phyloP scores from a whole-genome alignment of 108 stramenopile genomes.

The Schizochytrium sp. region DNA sequence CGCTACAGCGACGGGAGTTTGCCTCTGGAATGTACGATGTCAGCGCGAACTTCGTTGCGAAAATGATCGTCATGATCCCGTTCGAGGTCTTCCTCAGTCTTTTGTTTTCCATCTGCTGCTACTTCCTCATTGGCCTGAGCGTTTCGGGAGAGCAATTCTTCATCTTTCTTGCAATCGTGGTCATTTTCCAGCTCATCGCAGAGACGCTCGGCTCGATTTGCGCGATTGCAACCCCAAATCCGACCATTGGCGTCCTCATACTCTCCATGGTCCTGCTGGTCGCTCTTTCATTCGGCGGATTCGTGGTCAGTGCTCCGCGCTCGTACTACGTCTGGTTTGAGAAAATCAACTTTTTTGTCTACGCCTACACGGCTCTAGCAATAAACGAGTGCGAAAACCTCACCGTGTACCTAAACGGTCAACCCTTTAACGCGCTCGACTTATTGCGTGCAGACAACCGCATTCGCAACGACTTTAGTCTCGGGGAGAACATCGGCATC shows the following conservation, averaged over 20 bases:
- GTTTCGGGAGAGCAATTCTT: background rate
- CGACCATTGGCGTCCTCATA: background rate
- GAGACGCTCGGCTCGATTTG: background rate
- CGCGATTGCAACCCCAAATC: background rate
- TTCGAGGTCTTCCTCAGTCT: background rate
- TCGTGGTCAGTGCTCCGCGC: background rate
- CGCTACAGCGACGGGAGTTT: background rate
- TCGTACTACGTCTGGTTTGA: constrained; percentile 57
- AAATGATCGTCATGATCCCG: background rate
- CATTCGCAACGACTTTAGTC: background rate
- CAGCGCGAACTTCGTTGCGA: background rate
- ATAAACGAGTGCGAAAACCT: background rate
- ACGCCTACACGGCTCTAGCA: constrained; percentile 43
- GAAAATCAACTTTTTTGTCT: constrained; percentile 53
- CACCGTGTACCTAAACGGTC: background rate
- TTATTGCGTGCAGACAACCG: background rate
- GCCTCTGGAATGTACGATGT: background rate
- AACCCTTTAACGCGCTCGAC: background rate
- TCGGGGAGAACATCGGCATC: background rate
- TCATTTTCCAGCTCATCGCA: background rate
- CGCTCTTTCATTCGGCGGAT: background rate
- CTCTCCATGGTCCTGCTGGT: background rate
- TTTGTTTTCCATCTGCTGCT: background rate
- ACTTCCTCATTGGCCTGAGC: background rate
- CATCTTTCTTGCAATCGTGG: background rate